Conservation (phyloP, 2,329 filamentous ascomycete species). For the Penicillium hesseltinei region DNA sequence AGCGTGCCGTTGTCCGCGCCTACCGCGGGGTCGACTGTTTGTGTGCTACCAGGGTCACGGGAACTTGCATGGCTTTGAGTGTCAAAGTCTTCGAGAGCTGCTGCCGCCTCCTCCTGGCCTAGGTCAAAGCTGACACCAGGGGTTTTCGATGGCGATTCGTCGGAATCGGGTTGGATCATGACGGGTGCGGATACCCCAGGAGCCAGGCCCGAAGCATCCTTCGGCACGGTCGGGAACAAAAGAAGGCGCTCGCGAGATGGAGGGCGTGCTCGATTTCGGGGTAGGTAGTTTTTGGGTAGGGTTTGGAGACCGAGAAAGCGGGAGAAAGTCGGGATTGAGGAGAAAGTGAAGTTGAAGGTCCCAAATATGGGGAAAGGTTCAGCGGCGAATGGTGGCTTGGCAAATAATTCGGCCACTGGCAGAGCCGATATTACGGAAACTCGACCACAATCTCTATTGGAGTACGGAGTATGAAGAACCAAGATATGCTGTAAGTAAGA, state of each 20-base stretch:
- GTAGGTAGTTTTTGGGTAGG: slow-evolving; percentile 1
- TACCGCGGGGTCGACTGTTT: slow-evolving; percentile 23
- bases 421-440: slow-evolving; percentile 15
- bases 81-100: slow-evolving; percentile 34
- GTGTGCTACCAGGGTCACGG: slow-evolving; percentile 33
- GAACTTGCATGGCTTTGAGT: slow-evolving; percentile 38
- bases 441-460: background rate
- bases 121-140: slow-evolving; percentile 23
- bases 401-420: slow-evolving; percentile 19
- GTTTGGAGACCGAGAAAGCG: background rate
- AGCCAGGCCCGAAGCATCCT: slow-evolving; percentile 35
- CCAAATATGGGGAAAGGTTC: slow-evolving; percentile 34
- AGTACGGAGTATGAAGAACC: background rate
- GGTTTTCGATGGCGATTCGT: slow-evolving; percentile 31
- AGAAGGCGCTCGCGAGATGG: background rate
- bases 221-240: slow-evolving; percentile 17
- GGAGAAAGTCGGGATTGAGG: slow-evolving; percentile 13
- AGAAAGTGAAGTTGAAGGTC: slow-evolving; percentile 18
- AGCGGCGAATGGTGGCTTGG: slow-evolving; percentile 32
- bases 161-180: slow-evolving; percentile 39
- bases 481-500: background rate
- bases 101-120: slow-evolving; percentile 27
- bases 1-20: slow-evolving; percentile 19
- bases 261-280: slow-evolving; percentile 9
- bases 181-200: slow-evolving; percentile 39